Conservation (phyloP, 495 filamentous ascomycete species). For the Talaromyces nanjingensis region DNA sequence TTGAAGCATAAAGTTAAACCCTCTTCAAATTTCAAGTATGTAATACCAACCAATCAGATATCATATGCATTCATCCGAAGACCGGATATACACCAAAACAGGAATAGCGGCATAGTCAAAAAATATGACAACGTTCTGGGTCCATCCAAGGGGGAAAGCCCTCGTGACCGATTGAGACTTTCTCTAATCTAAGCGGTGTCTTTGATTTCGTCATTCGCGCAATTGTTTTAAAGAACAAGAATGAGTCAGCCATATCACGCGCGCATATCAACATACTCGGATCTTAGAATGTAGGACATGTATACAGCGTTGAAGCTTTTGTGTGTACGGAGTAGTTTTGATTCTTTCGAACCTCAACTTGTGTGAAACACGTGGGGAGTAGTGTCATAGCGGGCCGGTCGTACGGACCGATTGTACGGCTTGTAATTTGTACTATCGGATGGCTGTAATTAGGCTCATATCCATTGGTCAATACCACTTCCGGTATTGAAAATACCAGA, state of each 20-base stretch:
- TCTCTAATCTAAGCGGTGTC: not conserved
- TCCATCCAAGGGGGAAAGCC: not conserved
- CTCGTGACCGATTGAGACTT: slow-evolving; percentile 1
- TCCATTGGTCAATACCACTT: not conserved
- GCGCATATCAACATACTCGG: not conserved
- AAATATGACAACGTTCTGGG: not conserved
- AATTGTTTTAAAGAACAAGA: not conserved
- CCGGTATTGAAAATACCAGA: not conserved
- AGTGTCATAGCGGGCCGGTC: not conserved
- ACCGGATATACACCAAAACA: not conserved
- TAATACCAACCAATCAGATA: not conserved
- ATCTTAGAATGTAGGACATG: not conserved
- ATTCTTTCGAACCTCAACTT: not conserved
- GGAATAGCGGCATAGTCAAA: not conserved
- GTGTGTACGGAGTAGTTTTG: too few relatives aligned
- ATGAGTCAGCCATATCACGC: not conserved
- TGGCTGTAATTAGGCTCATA: not conserved
- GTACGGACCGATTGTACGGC: not conserved
- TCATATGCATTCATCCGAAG: not conserved
- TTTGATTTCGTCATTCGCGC: not conserved
- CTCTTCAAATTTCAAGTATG: not conserved
- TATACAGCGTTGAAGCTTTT: not conserved
- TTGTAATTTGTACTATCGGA: not conserved
- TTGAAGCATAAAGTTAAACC: not conserved
- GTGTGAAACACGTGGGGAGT: not conserved